phyloP scores from a whole-genome alignment of 805 yeast genomes.

The Teunomyces cretensis region DNA sequence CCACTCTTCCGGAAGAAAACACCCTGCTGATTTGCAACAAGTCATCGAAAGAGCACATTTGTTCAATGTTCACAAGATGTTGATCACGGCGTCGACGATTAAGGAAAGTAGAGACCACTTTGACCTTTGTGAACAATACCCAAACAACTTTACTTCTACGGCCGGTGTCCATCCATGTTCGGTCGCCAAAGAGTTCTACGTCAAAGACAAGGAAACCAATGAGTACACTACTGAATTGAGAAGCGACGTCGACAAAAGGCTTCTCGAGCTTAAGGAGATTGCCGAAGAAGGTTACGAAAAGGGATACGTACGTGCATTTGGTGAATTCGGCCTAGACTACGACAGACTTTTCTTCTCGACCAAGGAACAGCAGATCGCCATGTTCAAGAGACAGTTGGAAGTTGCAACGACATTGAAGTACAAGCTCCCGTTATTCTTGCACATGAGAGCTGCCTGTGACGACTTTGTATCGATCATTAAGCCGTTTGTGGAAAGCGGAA shows the following conservation, averaged over 20 bases:
- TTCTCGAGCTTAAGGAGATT: conserved; percentile 49
- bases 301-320: conserved; percentile 76
- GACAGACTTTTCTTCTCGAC: conserved; percentile 82
- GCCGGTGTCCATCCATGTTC: conserved; percentile 97
- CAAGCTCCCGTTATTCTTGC: conserved; percentile 79
- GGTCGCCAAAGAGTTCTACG: conserved; percentile 49
- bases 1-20: conserved; percentile 54
- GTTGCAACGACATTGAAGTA: conserved; percentile 44
- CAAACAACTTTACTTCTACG: conserved; percentile 52
- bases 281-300: conserved; percentile 45
- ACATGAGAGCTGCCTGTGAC: conserved; percentile 81
- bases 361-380: conserved; percentile 61
- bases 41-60: conserved; percentile 67
- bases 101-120: conserved; percentile 65
- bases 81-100: conserved; percentile 82
- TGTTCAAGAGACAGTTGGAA: conserved; percentile 74
- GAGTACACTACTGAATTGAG: conserved; percentile 36
- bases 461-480: conserved; percentile 68
- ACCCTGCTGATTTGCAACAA: conserved; percentile 60
- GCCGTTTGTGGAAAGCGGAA: conserved; percentile 56
- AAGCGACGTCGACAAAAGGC: conserved; percentile 38
- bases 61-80: conserved; percentile 64
- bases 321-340: conserved; percentile 94
- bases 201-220: conserved; percentile 13
- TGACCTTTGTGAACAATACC: conserved; percentile 46